These are phyloP conservation scores for Suhomyces prunicola DNA, from an alignment of 805 yeast species.

Conservation along the genomic window DNA sequence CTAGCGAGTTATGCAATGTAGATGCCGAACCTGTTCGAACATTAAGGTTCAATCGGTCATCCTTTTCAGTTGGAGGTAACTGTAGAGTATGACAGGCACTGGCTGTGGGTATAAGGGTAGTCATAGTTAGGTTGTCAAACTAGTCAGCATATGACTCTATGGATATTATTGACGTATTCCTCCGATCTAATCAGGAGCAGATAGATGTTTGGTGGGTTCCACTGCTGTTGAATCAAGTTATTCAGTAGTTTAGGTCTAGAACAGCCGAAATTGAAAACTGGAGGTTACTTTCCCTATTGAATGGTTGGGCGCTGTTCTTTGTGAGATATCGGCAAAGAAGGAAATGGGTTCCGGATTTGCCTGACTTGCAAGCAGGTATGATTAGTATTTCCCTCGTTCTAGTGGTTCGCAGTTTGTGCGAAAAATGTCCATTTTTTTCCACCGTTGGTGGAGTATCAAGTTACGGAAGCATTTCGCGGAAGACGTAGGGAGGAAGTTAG, in stretches of 20 bases:
- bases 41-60: slow-evolving; percentile 52
- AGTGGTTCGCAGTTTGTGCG: background rate
- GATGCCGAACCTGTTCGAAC: slow-evolving; percentile 69
- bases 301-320: background rate
- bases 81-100: slow-evolving; percentile 55
- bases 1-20: slow-evolving; percentile 53
- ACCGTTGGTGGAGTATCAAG: background rate
- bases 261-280: background rate
- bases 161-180: background rate
- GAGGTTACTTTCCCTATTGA: background rate
- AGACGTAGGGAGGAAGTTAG: background rate
- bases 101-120: slow-evolving; percentile 61
- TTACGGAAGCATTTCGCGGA: background rate
- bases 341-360: background rate
- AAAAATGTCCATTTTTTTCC: background rate
- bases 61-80: slow-evolving; percentile 53
- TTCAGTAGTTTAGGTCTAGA: background rate
- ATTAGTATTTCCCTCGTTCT: background rate
- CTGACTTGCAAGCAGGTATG: background rate
- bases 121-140: slow-evolving; percentile 36
- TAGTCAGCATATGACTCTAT: background rate
- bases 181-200: background rate
- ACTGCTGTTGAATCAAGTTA: background rate
- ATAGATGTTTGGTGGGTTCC: background rate
- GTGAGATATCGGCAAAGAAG: background rate